Evolutionary conservation across 2,329 filamentous ascomycete genomes (phyloP).

Genomic region (Scedosporium apiospermum): DNA sequence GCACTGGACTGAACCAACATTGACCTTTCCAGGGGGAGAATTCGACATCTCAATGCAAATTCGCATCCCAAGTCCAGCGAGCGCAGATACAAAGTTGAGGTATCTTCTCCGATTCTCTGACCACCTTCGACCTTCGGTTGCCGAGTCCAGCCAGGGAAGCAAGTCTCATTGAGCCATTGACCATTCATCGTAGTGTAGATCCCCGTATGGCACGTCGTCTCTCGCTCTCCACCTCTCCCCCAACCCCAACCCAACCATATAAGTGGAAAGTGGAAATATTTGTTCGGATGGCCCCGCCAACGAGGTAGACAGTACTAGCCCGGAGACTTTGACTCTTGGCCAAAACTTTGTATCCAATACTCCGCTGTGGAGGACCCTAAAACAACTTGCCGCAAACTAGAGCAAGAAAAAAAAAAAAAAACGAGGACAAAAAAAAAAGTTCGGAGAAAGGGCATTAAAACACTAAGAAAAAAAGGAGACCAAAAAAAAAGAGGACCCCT

Average conservation of each 20-base stretch:
- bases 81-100: too few species aligned
- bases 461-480: neutral
- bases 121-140: too few species aligned
- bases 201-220: too few species aligned
- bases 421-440: neutral
- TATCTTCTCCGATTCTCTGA: too few species aligned
- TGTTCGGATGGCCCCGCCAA: neutral
- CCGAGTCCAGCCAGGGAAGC: too few species aligned
- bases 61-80: too few species aligned
- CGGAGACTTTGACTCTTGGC: neutral
- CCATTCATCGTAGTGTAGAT: too few species aligned
- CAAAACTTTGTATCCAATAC: neutral
- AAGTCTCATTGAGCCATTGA: too few species aligned
- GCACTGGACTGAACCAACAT: neutral
- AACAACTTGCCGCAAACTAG: neutral
- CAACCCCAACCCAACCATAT: neutral
- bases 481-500: neutral
- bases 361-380: neutral
- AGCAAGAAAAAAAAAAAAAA: neutral
- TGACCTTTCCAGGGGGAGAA: too few species aligned
- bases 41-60: too few species aligned
- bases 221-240: too few species aligned
- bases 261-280: neutral
- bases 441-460: neutral
- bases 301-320: neutral